Evolutionary conservation across 805 yeast genomes (phyloP), one percentile per base, ranked within the genome.

Genomic region (Lipomyces yamadae): DNA sequence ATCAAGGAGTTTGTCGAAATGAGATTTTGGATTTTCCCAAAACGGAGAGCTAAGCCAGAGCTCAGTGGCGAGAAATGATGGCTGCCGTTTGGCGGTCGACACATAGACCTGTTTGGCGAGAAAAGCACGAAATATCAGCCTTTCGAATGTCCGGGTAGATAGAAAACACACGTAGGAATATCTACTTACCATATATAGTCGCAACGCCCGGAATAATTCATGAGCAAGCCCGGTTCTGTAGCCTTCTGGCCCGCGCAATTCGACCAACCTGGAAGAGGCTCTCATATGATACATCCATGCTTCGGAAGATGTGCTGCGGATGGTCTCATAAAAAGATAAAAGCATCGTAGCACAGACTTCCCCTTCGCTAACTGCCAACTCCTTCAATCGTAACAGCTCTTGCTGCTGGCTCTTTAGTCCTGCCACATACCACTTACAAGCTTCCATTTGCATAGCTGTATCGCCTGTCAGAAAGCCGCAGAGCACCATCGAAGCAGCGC

Each of bases 1-100:
- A 50, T 50, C 55, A 50, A 50, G 55, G 7, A 50, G 55, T 50
- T 32, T 50, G 24, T 50, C 55, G 55, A 50, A 50, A 50, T 50
- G 55, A 50, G 55, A 50, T 50, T 50, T 50, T 18, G 55, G 55
- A 18, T 50, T 30, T 11, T 50, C 33, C 32, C 55, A 50, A 50
- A 50, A 50, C 55, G 55, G 55, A 50, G 55, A 18, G 6, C 55
- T 50, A 50, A 50, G 55, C 55, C 55, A 50, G 55, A 50, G 55
- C 3, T 50, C 55, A 32, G 7, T 50, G 55, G 55, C 55, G 33
- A 50, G 55, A 30, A 50, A 50, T 1, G 55, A 50, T 50, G 55
- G 55, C 33, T 30, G 55, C 10, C 55, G 55, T 50, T 50, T 50
- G 55, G 55, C 55, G 18, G 55, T 50, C 55, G 55, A 50, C 55